Evolutionary conservation across 441 rosid species (phyloP).

Genomic region (Manihot esculenta): DNA sequence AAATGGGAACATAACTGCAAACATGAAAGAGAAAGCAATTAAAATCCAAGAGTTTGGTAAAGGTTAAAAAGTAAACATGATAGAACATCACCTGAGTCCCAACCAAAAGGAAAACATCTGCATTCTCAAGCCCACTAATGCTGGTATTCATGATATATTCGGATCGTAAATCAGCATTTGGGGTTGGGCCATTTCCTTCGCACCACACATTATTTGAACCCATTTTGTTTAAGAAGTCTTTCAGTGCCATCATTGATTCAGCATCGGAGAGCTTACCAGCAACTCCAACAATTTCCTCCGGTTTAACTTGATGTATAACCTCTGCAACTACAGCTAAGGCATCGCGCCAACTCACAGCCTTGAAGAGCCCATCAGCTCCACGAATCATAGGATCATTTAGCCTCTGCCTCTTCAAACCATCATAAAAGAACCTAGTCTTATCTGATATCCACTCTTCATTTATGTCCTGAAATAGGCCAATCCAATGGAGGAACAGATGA

Average conservation of each 20-base stretch:
- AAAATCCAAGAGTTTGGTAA: conserved; percentile 6
- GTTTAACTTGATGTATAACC: conserved; percentile 63
- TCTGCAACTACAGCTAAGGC: conserved; percentile 90
- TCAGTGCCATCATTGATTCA: conserved; percentile 95
- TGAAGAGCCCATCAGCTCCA: conserved; percentile 82
- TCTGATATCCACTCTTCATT: conserved; percentile 99
- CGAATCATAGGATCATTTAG: conserved; percentile 97
- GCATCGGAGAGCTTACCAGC: conserved; percentile 96
- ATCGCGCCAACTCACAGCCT: conserved; percentile 89
- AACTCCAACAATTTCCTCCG: conserved; percentile 83
- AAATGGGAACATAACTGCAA: not conserved
- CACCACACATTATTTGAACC: conserved; percentile 89
- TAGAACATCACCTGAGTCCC: conserved; percentile 72
- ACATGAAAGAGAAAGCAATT: too few species aligned
- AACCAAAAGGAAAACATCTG: conserved; percentile 84
- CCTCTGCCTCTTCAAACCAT: conserved; percentile 97
- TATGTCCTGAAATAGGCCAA: conserved; percentile 61
- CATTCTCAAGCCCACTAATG: conserved; percentile 88
- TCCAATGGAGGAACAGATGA: conserved; percentile 9
- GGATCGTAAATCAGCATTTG: conserved; percentile 86
- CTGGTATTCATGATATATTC: conserved; percentile 84
- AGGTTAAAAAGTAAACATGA: not conserved
- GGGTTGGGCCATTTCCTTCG: conserved; percentile 76
- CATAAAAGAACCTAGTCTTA: conserved; percentile 89
- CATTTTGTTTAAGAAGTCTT: conserved; percentile 83